phyloP scores from a whole-genome alignment of 1,284 basidiomycete species.

The Irpex lacteus region DNA sequence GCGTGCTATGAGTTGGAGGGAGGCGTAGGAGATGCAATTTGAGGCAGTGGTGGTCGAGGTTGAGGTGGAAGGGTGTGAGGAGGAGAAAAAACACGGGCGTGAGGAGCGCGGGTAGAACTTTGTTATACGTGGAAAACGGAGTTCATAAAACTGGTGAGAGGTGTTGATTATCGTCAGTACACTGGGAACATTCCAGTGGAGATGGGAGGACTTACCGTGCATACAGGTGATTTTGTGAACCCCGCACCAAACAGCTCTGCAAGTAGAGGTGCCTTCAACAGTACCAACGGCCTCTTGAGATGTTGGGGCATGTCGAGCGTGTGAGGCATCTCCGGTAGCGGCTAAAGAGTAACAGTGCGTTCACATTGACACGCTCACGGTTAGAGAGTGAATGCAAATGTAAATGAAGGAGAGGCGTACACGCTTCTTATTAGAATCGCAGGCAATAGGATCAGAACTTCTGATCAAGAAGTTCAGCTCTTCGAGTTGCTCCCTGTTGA shows the following conservation, averaged over 20 bases:
- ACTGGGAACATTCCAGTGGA: not conserved
- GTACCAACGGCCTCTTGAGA: constrained; percentile 50
- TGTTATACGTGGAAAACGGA: constrained; percentile 77
- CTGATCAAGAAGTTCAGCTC: constrained; percentile 66
- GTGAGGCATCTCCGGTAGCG: constrained; percentile 41
- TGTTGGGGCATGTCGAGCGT: constrained; percentile 46
- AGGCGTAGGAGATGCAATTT: constrained; percentile 46
- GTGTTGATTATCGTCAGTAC: not conserved
- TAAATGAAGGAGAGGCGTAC: not conserved
- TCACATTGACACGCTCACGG: not conserved
- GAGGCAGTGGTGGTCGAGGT: too few species aligned
- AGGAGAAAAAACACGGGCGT: constrained; percentile 47
- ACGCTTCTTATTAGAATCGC: not conserved
- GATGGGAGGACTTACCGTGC: constrained; percentile 42
- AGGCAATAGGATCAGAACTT: constrained; percentile 40
- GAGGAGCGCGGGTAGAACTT: constrained; percentile 63
- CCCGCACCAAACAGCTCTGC: constrained; percentile 79
- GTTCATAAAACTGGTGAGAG: constrained; percentile 65
- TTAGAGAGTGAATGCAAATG: too few species aligned
- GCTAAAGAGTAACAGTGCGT: constrained; percentile 2
- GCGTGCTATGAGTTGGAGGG: constrained; percentile 50
- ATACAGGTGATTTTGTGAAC: constrained; percentile 63
- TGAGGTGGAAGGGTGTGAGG: too few species aligned
- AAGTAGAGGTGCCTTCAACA: constrained; percentile 64
- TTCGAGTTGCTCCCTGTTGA: constrained; percentile 63